Evolutionary conservation across 495 filamentous ascomycete genomes (phyloP).

Genomic region (Talaromyces adpressus): DNA sequence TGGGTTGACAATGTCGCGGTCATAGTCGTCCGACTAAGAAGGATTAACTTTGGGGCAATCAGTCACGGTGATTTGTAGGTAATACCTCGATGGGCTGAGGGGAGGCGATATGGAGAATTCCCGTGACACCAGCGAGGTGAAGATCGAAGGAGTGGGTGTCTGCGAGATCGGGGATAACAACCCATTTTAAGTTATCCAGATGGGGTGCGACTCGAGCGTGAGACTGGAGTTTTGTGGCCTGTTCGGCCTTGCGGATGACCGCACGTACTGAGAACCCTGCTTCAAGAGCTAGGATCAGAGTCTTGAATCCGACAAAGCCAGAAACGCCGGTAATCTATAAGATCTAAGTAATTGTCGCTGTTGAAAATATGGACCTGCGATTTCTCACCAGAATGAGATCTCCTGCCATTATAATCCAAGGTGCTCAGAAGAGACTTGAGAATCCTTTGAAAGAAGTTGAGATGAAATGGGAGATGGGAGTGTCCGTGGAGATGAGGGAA

Average conservation of each 20-base stretch:
- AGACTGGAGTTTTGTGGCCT: conserved; percentile 13
- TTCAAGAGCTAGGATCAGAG: conserved; percentile 17
- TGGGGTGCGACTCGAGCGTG: conserved; percentile 7
- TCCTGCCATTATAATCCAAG: neutral
- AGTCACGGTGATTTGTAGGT: neutral
- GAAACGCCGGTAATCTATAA: conserved; percentile 18
- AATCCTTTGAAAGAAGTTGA: neutral
- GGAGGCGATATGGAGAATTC: conserved; percentile 28
- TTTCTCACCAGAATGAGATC: neutral
- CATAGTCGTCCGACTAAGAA: conserved; percentile 13
- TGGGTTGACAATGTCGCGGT: conserved; percentile 24
- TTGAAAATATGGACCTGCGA: neutral
- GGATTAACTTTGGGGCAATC: neutral
- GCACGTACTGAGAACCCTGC: conserved; percentile 20
- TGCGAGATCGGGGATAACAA: conserved; percentile 21
- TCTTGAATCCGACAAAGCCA: conserved; percentile 25
- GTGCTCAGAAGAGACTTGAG: neutral
- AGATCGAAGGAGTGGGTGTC: conserved; percentile 17
- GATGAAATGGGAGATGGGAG: neutral
- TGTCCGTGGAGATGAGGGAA: neutral
- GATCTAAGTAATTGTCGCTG: neutral
- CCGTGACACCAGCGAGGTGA: conserved; percentile 16
- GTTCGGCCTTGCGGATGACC: conserved; percentile 15
- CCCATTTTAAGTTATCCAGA: conserved; percentile 7
- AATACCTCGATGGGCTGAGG: conserved; percentile 15